Percentiles rank a stretch among this genome's conserved stretches.
Evolutionary conservation across 805 yeast genomes (phyloP).

Genomic region (Starmerella ratchasimensis): DNA sequence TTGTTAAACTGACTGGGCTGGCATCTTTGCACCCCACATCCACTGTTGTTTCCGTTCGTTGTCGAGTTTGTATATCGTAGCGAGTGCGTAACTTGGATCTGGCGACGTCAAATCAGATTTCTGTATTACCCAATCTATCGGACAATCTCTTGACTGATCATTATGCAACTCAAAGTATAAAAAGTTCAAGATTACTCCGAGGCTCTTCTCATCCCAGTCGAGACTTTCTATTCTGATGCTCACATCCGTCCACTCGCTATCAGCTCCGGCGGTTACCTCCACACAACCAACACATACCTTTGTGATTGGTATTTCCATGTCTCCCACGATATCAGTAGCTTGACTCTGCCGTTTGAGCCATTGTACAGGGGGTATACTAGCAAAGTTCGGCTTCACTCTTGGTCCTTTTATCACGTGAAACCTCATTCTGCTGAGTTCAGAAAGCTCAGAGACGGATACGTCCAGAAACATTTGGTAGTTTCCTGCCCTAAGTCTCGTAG

Average conservation of each 20-base stretch:
- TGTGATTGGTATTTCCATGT: neutral
- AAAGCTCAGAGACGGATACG: constrained; percentile 10
- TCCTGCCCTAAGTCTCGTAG: constrained; percentile 14
- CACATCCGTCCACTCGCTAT: constrained; percentile 10
- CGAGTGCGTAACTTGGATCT: constrained; percentile 8
- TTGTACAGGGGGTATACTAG: constrained; percentile 8
- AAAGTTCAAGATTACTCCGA: constrained; percentile 15
- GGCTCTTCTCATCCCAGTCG: constrained; percentile 5
- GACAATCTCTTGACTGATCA: neutral
- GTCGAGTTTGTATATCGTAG: constrained; percentile 11
- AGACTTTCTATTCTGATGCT: constrained; percentile 9
- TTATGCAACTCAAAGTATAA: constrained; percentile 13
- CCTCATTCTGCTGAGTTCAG: constrained; percentile 10
- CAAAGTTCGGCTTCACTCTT: constrained; percentile 9
- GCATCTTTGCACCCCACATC: neutral
- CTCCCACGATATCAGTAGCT: neutral
- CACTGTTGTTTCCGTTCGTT: constrained; percentile 13
- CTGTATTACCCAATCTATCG: constrained; percentile 11
- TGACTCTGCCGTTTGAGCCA: constrained; percentile 12
- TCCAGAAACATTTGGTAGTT: constrained; percentile 14
- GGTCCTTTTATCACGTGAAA: constrained; percentile 9
- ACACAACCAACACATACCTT: constrained; percentile 6
- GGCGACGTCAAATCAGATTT: neutral
- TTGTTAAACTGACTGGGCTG: no score
- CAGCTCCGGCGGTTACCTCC: constrained; percentile 1